Evolutionary conservation across 202 grass and related monocot genomes (phyloP), one percentile per base, ranked within the genome.

Genomic region (Thinopyrum obtusiflorum): DNA sequence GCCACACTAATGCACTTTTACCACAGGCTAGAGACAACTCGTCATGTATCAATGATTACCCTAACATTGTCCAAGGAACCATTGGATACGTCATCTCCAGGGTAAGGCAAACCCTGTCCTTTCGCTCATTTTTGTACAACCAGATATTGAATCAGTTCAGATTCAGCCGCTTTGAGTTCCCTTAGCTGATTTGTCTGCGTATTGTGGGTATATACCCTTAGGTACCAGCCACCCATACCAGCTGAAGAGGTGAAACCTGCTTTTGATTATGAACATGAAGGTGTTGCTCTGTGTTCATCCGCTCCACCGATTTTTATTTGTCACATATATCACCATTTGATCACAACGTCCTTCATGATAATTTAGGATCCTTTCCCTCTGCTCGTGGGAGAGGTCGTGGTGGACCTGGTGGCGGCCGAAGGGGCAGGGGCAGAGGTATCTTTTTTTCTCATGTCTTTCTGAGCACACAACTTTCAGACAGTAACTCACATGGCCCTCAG

Each of bases 401-500:
- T 83, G 85, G 89, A 21, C 73, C 29, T 60, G 51, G 75, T 39
- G 74, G 51, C 77, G 87, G 89, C 6, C 84, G 89, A 84, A 90
- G 89, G 78, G 94, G 94, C 87, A 93, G 94, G 84, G 86, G 89
- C 82, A 90, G 94, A 91, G 94, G 94, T 97, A 87, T 73, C 5
- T 69, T 65, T 21, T 28, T 68, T 82, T 82, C 40, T 82, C 57
- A 32, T 77, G 51, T 63, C 63, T 61, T 85, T 65, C 37, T 36
- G 18, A 74, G 17, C n/a, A 64, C 51, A 17, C 61, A 86, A 66
- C 5, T 65, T 84, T 25, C 33, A 20, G 36, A 15, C 25, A 70
- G 31, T 25, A 76, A 15, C 60, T 10, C 13, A 46, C 36, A 33
- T 7, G 62, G 62, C 35, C 26, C 28, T 66, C 1, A 51, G 33